A percentile compares a stretch with the other conserved stretches of the same genome.
These are phyloP conservation scores for Hypoxylon lienhwacheense DNA, from an alignment of 495 filamentous ascomycete genomes.

Conservation along the genomic window DNA sequence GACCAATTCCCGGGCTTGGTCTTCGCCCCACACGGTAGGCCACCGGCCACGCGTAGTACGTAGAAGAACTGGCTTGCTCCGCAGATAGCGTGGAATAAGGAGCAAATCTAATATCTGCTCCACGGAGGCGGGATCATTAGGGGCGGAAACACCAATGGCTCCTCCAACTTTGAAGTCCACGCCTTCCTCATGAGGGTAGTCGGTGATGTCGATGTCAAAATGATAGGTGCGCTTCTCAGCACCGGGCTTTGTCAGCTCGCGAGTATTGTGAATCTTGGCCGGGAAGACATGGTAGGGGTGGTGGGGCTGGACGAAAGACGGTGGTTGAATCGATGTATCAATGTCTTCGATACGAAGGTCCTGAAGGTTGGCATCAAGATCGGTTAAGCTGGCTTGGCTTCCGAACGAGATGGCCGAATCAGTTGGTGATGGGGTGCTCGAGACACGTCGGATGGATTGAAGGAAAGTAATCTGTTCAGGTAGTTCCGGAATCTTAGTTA, in stretches of 20 bases:
- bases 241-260: conserved; percentile 86
- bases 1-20: conserved; percentile 74
- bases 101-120: conserved; percentile 82
- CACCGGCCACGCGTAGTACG: conserved; percentile 81
- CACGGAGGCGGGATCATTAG: conserved; percentile 76
- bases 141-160: conserved; percentile 88
- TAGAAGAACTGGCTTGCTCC: conserved; percentile 77
- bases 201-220: conserved; percentile 93
- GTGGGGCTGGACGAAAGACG: conserved; percentile 91
- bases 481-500: conserved; percentile 69
- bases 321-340: conserved; percentile 65
- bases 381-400: conserved; percentile 9
- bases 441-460: conserved; percentile 47
- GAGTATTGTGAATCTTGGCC: conserved; percentile 75
- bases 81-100: conserved; percentile 70
- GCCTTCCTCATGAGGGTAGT: conserved; percentile 84
- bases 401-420: conserved; percentile 42
- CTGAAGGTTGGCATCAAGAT: conserved; percentile 30
- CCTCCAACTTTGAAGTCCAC: conserved; percentile 97
- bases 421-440: conserved; percentile 42
- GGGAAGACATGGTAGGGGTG: conserved; percentile 88
- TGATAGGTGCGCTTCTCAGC: conserved; percentile 96
- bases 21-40: conserved; percentile 99
- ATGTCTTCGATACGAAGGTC: conserved; percentile 44
- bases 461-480: conserved; percentile 75